Conservation (phyloP, 225 moss, liverwort and hornwort species). For the Climacium dendroides region DNA sequence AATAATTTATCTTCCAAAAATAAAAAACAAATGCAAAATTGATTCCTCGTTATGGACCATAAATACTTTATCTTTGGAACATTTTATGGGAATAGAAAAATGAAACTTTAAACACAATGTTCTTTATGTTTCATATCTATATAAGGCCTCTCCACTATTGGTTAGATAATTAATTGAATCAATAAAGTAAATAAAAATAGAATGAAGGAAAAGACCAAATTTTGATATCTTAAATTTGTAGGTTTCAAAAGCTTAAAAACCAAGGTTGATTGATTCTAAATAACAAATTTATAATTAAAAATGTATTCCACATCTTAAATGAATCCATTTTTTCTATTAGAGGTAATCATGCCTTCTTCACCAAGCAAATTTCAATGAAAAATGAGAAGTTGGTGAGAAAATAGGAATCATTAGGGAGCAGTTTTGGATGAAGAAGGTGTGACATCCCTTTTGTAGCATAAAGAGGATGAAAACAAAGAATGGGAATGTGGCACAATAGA, state of each 20-base stretch:
- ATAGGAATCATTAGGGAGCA: no score
- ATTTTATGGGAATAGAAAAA: background rate
- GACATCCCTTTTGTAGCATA: no score
- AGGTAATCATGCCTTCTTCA: no score
- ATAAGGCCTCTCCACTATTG: background rate
- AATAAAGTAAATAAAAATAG: background rate
- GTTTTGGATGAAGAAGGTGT: no score
- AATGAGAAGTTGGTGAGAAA: no score
- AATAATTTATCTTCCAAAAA: background rate
- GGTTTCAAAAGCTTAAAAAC: background rate
- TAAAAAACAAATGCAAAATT: background rate
- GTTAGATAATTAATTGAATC: background rate
- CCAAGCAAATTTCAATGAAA: no score
- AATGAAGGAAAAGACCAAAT: background rate
- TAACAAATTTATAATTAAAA: background rate
- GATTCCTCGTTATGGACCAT: fast-evolving
- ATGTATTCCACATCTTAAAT: background rate
- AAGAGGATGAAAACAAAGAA: no score
- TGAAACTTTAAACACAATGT: background rate
- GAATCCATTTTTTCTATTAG: no score
- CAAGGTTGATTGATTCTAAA: background rate
- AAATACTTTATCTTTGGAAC: background rate
- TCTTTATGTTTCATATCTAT: fast-evolving
- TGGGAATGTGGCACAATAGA: no score
- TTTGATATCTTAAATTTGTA: background rate